These are phyloP conservation scores for Pseudogymnoascus sp. DNA, from an alignment of 2,329 filamentous ascomycete species.

Conservation along the genomic window DNA sequence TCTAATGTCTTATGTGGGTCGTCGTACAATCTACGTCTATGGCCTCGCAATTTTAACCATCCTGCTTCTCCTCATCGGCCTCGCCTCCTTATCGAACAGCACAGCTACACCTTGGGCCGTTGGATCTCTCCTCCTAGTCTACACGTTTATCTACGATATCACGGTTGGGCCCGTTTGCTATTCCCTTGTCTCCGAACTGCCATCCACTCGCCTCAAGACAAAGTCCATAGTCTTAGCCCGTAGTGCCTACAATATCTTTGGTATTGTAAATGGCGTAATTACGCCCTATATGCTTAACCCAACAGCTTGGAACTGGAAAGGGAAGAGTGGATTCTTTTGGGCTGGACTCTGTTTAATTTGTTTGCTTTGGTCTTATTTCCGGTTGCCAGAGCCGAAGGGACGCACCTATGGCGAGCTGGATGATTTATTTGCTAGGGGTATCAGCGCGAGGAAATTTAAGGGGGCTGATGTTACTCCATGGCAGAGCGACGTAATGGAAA, in stretches of 20 bases:
- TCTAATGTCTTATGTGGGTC: conserved; percentile 38
- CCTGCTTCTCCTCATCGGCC: conserved; percentile 72
- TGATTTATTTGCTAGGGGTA: conserved; percentile 65
- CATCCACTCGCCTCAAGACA: conserved; percentile 72
- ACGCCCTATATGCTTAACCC: conserved; percentile 92
- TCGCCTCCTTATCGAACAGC: conserved; percentile 27
- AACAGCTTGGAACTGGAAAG: conserved; percentile 75
- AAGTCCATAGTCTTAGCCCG: conserved; percentile 84
- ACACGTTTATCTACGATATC: conserved; percentile 75
- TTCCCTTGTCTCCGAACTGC: conserved; percentile 75
- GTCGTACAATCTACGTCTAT: conserved; percentile 63
- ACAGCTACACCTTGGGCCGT: conserved; percentile 37
- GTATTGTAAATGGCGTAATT: conserved; percentile 70
- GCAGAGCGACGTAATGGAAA: background rate
- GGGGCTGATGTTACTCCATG: conserved; percentile 61
- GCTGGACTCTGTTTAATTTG: conserved; percentile 70
- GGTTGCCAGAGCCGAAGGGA: conserved; percentile 69
- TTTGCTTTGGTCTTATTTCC: conserved; percentile 73
- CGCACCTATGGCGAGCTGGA: conserved; percentile 80
- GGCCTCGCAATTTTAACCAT: conserved; percentile 64
- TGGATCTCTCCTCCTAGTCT: conserved; percentile 64
- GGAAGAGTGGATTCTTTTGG: conserved; percentile 85
- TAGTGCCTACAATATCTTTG: conserved; percentile 62
- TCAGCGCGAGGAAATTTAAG: conserved; percentile 34
- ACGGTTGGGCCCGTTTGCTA: conserved; percentile 84